These are phyloP conservation scores for Podospora australis DNA, from an alignment of 495 filamentous ascomycete genomes.

Conservation along the genomic window DNA sequence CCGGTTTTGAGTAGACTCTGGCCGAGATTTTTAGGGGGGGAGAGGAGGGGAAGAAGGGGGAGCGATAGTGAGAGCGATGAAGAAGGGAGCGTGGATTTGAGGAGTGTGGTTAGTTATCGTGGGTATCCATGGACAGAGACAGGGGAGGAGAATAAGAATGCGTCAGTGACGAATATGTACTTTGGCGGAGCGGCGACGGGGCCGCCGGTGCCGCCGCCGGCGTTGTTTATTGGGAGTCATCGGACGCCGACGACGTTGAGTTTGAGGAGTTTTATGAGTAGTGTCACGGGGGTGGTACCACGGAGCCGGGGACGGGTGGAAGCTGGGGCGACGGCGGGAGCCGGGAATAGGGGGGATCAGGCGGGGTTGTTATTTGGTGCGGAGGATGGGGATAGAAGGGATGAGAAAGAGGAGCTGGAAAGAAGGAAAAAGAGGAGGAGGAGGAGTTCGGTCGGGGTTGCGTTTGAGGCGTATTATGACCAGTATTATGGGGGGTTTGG, in stretches of 20 bases:
- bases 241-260: constrained; percentile 26
- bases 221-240: constrained; percentile 7
- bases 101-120: constrained; percentile 23
- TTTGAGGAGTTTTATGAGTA: constrained; percentile 25
- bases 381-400: neutral
- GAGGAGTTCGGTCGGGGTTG: constrained; percentile 19
- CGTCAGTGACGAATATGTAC: constrained; percentile 11
- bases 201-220: constrained; percentile 9
- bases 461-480: constrained; percentile 22
- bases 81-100: constrained; percentile 18
- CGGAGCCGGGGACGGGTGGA: constrained; percentile 12
- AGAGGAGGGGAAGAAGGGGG: neutral
- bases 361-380: constrained; percentile 8
- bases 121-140: constrained; percentile 14
- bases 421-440: constrained; percentile 11
- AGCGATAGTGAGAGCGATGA: neutral
- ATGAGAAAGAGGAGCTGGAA: constrained; percentile 8
- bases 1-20: constrained; percentile 21
- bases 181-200: neutral
- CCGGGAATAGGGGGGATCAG: neutral
- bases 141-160: constrained; percentile 12
- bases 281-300: constrained; percentile 19
- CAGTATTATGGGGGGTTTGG: constrained; percentile 14
- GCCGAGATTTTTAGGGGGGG: constrained; percentile 11
- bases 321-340: constrained; percentile 4